Conservation (phyloP, 257 asterid species). For the Rehmannia glutinosa region DNA sequence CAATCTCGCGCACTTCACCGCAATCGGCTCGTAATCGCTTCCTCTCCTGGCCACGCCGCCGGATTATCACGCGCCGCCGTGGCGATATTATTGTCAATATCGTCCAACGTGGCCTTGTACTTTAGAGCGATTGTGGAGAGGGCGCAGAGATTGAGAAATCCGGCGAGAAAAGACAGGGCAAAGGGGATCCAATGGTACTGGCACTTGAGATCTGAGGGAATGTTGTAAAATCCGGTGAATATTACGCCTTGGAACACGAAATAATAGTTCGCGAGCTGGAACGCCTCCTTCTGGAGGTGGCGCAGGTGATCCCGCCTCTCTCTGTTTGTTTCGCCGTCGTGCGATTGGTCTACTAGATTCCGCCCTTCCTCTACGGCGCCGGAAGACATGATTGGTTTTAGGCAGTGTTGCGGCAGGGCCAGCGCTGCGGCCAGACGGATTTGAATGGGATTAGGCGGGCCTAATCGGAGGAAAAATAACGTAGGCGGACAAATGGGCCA, state of each 20-base stretch:
- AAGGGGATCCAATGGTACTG: conserved; percentile 24
- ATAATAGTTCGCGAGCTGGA: conserved; percentile 23
- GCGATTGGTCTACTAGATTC: background rate
- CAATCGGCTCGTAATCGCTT: background rate
- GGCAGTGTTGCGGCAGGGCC: too few relatives aligned
- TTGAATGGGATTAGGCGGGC: too few relatives aligned
- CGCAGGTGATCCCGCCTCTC: conserved; percentile 16
- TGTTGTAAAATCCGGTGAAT: conserved; percentile 26
- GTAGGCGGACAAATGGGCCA: too few relatives aligned
- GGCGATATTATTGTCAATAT: background rate
- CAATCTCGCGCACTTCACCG: background rate
- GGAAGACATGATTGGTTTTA: too few relatives aligned
- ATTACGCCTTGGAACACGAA: conserved; percentile 25
- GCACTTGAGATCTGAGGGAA: conserved; percentile 25
- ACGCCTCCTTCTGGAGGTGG: conserved; percentile 21
- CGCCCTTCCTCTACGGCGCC: background rate
- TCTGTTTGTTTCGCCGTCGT: background rate
- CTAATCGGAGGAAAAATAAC: too few relatives aligned
- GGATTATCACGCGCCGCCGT: background rate
- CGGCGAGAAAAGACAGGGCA: conserved; percentile 17
- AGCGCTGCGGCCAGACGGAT: too few relatives aligned
- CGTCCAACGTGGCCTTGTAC: conserved; percentile 21
- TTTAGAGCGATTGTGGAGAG: conserved; percentile 14
- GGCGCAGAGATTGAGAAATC: conserved; percentile 16
- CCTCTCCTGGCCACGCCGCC: background rate